Percentiles rank a stretch among this genome's conserved stretches.
These are phyloP conservation scores for Claviceps citrina DNA, from an alignment of 2,329 filamentous ascomycete genomes.

Conservation along the genomic window DNA sequence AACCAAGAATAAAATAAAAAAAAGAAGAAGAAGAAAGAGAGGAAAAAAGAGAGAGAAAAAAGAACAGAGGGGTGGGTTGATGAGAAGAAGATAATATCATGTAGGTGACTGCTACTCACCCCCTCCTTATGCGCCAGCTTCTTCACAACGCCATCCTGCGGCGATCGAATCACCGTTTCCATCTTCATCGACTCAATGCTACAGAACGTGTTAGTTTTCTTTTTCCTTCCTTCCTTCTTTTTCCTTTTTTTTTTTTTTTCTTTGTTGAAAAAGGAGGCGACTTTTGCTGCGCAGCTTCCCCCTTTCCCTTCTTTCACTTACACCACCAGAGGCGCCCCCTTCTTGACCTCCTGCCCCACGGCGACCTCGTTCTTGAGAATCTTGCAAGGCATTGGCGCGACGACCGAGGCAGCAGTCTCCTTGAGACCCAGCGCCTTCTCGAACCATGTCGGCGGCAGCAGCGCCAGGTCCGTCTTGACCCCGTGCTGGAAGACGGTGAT, in stretches of 20 bases:
- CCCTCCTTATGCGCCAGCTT: conserved; percentile 61
- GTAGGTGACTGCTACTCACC: conserved; percentile 43
- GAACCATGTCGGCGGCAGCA: conserved; percentile 60
- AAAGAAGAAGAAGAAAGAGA: no score
- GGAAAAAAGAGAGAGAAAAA: neutral
- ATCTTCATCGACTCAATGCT: conserved; percentile 83
- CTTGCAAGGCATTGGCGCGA: conserved; percentile 96
- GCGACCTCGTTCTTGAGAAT: conserved; percentile 76
- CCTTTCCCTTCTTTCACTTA: conserved; percentile 24
- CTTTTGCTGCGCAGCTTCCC: neutral
- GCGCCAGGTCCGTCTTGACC: conserved; percentile 39
- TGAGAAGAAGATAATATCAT: neutral
- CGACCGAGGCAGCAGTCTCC: conserved; percentile 65
- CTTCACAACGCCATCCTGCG: conserved; percentile 55
- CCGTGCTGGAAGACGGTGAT: conserved; percentile 66
- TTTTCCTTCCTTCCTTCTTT: neutral
- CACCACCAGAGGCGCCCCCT: conserved; percentile 77
- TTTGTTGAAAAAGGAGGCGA: no score
- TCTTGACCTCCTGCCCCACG: conserved; percentile 68
- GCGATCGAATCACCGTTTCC: conserved; percentile 70
- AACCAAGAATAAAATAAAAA: no score
- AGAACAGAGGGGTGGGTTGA: neutral
- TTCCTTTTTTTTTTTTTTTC: neutral
- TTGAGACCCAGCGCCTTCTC: conserved; percentile 76
- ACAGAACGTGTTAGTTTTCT: neutral